phyloP scores from a whole-genome alignment of 192 early-diverging fungal genomes.

The Podochytrium sp. region DNA sequence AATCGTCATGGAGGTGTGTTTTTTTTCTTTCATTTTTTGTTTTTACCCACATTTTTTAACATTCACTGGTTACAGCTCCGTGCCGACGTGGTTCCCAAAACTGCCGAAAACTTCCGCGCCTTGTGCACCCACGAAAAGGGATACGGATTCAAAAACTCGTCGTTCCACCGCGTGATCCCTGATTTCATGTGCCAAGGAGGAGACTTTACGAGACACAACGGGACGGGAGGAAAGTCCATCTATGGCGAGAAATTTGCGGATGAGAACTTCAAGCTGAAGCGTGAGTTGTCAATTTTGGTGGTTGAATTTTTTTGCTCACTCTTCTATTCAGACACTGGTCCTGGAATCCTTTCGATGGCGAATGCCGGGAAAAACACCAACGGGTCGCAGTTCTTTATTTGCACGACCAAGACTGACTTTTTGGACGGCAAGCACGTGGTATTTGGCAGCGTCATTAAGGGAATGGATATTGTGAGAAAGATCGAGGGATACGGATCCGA shows the following conservation, averaged over 20 bases:
- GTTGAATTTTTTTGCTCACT: not conserved
- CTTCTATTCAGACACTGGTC: conserved; percentile 55
- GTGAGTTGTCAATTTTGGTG: conserved; percentile 27
- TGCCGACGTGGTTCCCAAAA: conserved; percentile 54
- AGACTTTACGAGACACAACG: conserved; percentile 81
- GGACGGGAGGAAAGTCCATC: conserved; percentile 86
- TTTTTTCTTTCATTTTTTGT: not conserved
- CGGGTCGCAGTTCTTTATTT: conserved; percentile 79
- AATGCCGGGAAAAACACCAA: conserved; percentile 55
- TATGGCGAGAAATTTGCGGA: conserved; percentile 87
- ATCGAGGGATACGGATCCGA: conserved; percentile 47
- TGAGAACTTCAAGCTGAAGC: conserved; percentile 89
- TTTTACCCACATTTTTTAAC: not conserved
- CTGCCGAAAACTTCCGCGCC: conserved; percentile 88
- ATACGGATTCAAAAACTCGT: conserved; percentile 71
- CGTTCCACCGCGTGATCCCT: conserved; percentile 88
- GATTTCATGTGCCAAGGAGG: conserved; percentile 77
- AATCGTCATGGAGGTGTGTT: conserved; percentile 1
- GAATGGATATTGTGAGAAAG: conserved; percentile 63
- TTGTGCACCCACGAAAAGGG: conserved; percentile 56
- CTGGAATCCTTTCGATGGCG: conserved; percentile 54
- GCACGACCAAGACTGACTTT: conserved; percentile 81
- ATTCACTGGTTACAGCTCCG: conserved; percentile 32
- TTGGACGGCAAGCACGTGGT: conserved; percentile 63
- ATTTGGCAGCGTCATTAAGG: conserved; percentile 54